phyloP scores from a whole-genome alignment of 768 basidiomycete species.

The Psilocybe cubensis region DNA sequence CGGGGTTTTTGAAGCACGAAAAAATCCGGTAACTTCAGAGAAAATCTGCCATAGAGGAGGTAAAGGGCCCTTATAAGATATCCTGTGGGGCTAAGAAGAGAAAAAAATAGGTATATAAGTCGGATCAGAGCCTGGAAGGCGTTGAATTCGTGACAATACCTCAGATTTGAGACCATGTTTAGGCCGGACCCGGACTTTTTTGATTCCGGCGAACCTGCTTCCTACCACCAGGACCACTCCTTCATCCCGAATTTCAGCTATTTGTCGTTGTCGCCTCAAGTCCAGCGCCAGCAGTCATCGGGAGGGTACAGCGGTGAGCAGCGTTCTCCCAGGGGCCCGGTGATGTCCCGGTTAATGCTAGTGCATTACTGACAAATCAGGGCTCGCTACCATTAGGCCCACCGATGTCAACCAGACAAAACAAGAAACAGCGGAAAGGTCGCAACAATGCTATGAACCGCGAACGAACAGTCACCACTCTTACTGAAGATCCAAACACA shows the following conservation, averaged over 20 bases:
- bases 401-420: conserved; percentile 59
- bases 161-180: conserved; percentile 8
- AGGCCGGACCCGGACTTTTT: conserved; percentile 15
- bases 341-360: conserved; percentile 15
- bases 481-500: conserved; percentile 61
- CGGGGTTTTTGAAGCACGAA: not conserved
- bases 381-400: conserved; percentile 23
- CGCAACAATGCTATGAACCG: conserved; percentile 56
- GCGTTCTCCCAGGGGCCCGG: conserved; percentile 7
- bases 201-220: conserved; percentile 15
- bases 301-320: conserved; percentile 9
- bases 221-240: conserved; percentile 12
- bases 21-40: not conserved
- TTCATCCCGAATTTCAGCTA: not conserved
- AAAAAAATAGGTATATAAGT: not conserved
- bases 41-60: not conserved
- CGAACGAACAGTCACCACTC: conserved; percentile 71
- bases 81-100: conserved; percentile 4
- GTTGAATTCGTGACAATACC: not conserved
- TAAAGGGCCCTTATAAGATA: not conserved
- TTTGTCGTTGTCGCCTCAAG: not conserved
- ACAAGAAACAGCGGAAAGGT: conserved; percentile 61
- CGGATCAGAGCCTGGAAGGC: conserved; percentile 3
- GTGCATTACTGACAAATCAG: conserved; percentile 23
- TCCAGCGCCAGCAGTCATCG: not conserved